Evolutionary conservation across 352 stramenopile species (phyloP).

Genomic region (Phytopythium helicoides): DNA sequence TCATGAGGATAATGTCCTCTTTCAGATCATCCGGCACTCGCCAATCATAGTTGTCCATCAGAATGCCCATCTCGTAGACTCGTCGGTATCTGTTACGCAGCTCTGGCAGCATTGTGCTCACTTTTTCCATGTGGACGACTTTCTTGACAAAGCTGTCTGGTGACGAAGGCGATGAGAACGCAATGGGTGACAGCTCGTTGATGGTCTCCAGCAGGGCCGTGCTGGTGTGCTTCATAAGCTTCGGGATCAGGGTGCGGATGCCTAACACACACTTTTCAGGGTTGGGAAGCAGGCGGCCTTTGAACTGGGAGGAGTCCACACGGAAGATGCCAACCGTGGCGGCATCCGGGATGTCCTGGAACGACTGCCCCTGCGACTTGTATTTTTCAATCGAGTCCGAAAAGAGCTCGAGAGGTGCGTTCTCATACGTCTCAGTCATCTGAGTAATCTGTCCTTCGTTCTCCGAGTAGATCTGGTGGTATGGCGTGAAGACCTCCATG

Average conservation of each 20-base stretch:
- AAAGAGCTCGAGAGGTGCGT: slow-evolving; percentile 75
- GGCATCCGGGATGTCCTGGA: slow-evolving; percentile 80
- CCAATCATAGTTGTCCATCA: slow-evolving; percentile 93
- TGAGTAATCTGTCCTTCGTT: slow-evolving; percentile 78
- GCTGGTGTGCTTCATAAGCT: slow-evolving; percentile 88
- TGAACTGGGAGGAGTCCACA: slow-evolving; percentile 89
- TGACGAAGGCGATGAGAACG: slow-evolving; percentile 65
- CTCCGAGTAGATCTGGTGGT: slow-evolving; percentile 77
- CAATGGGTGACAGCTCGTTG: slow-evolving; percentile 78
- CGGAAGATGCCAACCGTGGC: slow-evolving; percentile 92
- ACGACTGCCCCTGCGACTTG: slow-evolving; percentile 67
- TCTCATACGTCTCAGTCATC: slow-evolving; percentile 68
- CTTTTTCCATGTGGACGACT: slow-evolving; percentile 85
- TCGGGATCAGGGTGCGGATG: slow-evolving; percentile 79
- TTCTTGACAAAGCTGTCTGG: slow-evolving; percentile 86
- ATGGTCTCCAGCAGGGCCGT: slow-evolving; percentile 81
- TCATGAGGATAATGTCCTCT: slow-evolving; percentile 93
- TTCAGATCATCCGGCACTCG: slow-evolving; percentile 90
- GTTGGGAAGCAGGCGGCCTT: slow-evolving; percentile 84
- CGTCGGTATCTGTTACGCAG: slow-evolving; percentile 72
- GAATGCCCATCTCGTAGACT: slow-evolving; percentile 82
- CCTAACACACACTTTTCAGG: slow-evolving; percentile 85
- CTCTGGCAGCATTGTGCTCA: slow-evolving; percentile 55
- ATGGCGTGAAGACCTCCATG: slow-evolving; percentile 88
- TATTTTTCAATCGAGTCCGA: slow-evolving; percentile 84